These are phyloP conservation scores for Globisporangium iwayamae DNA, from an alignment of 352 stramenopile species.

Conservation along the genomic window DNA sequence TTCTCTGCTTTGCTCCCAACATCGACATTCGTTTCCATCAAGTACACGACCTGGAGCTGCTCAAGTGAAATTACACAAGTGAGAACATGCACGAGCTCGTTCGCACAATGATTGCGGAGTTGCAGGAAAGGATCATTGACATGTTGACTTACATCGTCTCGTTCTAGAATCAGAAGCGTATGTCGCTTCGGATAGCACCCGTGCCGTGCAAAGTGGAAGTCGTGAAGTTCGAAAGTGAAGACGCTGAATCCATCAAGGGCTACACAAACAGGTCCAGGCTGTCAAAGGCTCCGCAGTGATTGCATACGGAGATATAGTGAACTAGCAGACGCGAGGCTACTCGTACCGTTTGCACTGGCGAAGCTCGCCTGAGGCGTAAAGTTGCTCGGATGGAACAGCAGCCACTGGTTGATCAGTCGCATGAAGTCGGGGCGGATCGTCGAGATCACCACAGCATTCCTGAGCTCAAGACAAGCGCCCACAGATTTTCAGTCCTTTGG, in stretches of 20 bases:
- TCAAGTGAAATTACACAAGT: neutral
- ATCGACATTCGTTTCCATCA: constrained; percentile 29
- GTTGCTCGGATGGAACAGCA: constrained; percentile 14
- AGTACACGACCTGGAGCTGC: constrained; percentile 39
- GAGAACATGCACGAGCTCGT: neutral
- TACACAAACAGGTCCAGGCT: neutral
- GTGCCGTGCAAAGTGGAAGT: constrained; percentile 32
- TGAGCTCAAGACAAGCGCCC: constrained; percentile 3
- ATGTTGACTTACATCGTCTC: constrained; percentile 22
- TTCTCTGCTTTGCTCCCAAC: neutral
- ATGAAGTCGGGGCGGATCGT: constrained; percentile 32
- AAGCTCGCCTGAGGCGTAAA: constrained; percentile 8
- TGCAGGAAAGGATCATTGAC: neutral
- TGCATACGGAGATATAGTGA: neutral
- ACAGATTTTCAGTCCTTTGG: no score
- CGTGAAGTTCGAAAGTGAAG: constrained; percentile 26
- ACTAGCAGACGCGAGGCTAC: neutral
- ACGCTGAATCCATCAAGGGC: constrained; percentile 7
- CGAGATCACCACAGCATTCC: constrained; percentile 28
- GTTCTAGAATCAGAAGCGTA: constrained; percentile 27
- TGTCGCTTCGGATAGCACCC: constrained; percentile 36
- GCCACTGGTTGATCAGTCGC: constrained; percentile 31
- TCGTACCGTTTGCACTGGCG: constrained; percentile 3
- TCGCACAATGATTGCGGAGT: neutral
- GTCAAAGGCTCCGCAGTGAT: no score